These are phyloP conservation scores for Pyrus betulifolia DNA, from an alignment of 306 rosid genomes.

Conservation along the genomic window DNA sequence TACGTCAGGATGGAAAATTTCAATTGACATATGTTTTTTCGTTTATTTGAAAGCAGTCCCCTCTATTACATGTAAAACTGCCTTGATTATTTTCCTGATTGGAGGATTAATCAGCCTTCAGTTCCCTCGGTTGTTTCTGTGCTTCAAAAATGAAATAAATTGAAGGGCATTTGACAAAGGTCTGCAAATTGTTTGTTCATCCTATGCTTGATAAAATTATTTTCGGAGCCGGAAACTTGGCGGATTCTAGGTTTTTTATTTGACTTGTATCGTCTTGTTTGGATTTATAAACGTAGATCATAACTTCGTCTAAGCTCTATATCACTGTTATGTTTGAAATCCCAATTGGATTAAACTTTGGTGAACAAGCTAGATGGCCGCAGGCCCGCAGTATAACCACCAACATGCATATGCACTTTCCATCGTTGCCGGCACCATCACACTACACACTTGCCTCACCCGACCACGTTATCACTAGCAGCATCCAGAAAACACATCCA, in stretches of 20 bases:
- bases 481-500: no score
- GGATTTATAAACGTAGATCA: neutral
- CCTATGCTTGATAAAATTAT: neutral
- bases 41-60: neutral
- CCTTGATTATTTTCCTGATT: neutral
- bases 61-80: neutral
- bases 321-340: neutral
- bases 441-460: no score
- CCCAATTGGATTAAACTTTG: neutral
- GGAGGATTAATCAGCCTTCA: neutral
- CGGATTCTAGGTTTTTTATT: no score
- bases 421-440: no score
- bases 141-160: neutral
- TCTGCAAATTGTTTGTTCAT: neutral
- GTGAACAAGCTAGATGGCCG: neutral
- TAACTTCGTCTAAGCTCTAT: neutral
- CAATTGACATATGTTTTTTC: neutral
- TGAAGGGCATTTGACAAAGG: neutral
- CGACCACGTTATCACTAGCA: no score
- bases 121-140: no score
- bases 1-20: neutral
- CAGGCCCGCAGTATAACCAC: neutral
- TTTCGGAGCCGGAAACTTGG: no score
- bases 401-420: no score
- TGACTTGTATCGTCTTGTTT: neutral